Evolutionary conservation across 257 asterid genomes (phyloP).

Genomic region (Vinca minor): DNA sequence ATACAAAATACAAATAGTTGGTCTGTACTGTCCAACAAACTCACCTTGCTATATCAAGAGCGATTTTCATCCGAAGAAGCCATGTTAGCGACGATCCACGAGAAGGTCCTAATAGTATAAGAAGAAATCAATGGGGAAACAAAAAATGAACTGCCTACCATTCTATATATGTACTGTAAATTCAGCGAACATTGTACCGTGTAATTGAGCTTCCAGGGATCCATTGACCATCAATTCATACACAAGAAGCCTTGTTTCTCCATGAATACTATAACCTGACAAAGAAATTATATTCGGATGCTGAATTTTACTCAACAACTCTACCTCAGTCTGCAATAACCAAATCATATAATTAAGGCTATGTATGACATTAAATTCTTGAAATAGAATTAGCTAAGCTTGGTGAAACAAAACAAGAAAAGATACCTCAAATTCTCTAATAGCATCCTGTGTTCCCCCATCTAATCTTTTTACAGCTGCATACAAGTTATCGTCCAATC

Average conservation of each 20-base stretch:
- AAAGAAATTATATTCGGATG: slow-evolving; percentile 58
- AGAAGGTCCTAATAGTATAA: slow-evolving; percentile 41
- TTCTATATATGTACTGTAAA: neutral
- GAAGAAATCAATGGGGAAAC: slow-evolving; percentile 10
- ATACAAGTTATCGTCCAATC: slow-evolving; percentile 34
- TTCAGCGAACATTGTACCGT: slow-evolving; percentile 33
- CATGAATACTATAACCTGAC: slow-evolving; percentile 55
- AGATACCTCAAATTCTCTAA: slow-evolving; percentile 56
- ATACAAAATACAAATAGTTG: slow-evolving; percentile 17
- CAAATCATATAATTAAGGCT: slow-evolving; percentile 5
- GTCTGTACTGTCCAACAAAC: slow-evolving; percentile 14
- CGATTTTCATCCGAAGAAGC: slow-evolving; percentile 55
- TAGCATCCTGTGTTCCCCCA: slow-evolving; percentile 31
- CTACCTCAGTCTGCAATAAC: slow-evolving; percentile 57
- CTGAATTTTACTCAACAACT: slow-evolving; percentile 51
- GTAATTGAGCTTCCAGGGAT: slow-evolving; percentile 62
- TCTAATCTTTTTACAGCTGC: slow-evolving; percentile 61
- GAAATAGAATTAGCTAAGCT: neutral
- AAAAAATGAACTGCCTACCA: slow-evolving; percentile 1
- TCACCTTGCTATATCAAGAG: slow-evolving; percentile 70
- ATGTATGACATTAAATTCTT: neutral
- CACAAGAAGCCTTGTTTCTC: slow-evolving; percentile 52
- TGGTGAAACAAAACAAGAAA: slow-evolving; percentile 1
- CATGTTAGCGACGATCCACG: slow-evolving; percentile 59
- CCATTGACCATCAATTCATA: slow-evolving; percentile 64